phyloP scores from a whole-genome alignment of 441 rosid genomes.

The Lepidium campestre region DNA sequence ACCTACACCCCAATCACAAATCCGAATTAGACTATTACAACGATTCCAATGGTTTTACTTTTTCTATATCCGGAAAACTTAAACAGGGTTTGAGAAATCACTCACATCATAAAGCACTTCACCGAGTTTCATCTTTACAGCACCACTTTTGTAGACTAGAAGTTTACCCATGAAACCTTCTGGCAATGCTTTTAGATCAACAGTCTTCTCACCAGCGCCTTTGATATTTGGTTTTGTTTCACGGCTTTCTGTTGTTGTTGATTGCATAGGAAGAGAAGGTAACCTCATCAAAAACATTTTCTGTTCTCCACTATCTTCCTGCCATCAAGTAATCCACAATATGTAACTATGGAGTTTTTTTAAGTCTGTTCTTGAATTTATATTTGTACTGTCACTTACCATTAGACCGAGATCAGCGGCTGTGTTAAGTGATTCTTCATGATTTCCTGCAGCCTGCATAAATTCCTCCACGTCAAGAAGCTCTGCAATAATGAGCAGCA shows the following conservation, averaged over 20 bases:
- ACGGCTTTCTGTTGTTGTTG: conserved; percentile 26
- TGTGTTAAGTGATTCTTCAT: conserved; percentile 36
- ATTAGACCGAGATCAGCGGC: conserved; percentile 41
- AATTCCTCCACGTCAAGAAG: conserved; percentile 56
- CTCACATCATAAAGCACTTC: conserved; percentile 69
- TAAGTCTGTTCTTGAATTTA: not conserved
- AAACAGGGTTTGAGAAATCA: not conserved
- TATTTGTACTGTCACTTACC: conserved; percentile 34
- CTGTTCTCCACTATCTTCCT: conserved; percentile 59
- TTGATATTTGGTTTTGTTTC: conserved; percentile 18
- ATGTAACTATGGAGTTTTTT: not conserved
- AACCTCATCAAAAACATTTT: conserved; percentile 59
- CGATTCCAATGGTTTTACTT: not conserved
- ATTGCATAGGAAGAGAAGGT: conserved; percentile 44
- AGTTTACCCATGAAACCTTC: conserved; percentile 79
- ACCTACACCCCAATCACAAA: conserved; percentile 36
- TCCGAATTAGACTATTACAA: not conserved
- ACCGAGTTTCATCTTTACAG: conserved; percentile 78
- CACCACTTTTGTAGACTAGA: conserved; percentile 72
- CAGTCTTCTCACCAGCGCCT: conserved; percentile 10
- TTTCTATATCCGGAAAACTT: not conserved
- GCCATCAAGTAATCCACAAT: conserved; percentile 23
- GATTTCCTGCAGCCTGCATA: conserved; percentile 20
- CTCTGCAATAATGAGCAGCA: conserved; percentile 35
- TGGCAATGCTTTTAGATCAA: conserved; percentile 46